Conservation (phyloP, 2,329 filamentous ascomycete species). For the Chaetothyriales sp. region DNA sequence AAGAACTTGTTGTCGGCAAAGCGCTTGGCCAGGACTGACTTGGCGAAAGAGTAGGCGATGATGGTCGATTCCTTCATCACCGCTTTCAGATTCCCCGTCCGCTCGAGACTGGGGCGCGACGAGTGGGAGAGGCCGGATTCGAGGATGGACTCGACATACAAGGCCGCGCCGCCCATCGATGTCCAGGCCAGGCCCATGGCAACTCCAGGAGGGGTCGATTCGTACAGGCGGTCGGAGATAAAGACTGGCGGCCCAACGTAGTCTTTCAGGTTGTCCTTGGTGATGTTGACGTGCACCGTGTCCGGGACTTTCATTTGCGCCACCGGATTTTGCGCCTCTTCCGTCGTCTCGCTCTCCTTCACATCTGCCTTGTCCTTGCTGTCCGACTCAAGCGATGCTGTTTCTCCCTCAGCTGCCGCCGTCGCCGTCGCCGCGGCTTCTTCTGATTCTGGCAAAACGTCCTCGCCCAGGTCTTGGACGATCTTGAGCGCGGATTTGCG, state of each 20-base stretch:
- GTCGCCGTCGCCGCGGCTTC: conserved; percentile 44
- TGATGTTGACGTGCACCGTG: conserved; percentile 69
- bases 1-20: conserved; percentile 92
- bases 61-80: conserved; percentile 97
- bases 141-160: conserved; percentile 94
- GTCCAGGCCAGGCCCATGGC: conserved; percentile 98
- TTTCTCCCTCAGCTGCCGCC: conserved; percentile 72
- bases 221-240: conserved; percentile 88
- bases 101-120: conserved; percentile 67
- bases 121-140: conserved; percentile 62
- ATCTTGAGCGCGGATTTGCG: conserved; percentile 95
- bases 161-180: conserved; percentile 83
- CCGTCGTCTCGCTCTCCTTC: conserved; percentile 50
- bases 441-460: conserved; percentile 62
- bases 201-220: conserved; percentile 81
- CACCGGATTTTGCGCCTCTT: conserved; percentile 41
- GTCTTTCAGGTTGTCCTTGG: conserved; percentile 81
- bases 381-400: conserved; percentile 49
- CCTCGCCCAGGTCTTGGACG: conserved; percentile 82
- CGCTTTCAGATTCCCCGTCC: conserved; percentile 83
- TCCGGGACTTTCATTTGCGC: conserved; percentile 60
- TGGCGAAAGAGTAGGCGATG: conserved; percentile 93
- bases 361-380: conserved; percentile 37
- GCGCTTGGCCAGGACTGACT: conserved; percentile 67
- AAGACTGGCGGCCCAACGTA: conserved; percentile 94